Evolutionary conservation across 1,139 yeast species (phyloP), one percentile per base, ranked within the genome.

Genomic region (Magnusiomyces fungicola): DNA sequence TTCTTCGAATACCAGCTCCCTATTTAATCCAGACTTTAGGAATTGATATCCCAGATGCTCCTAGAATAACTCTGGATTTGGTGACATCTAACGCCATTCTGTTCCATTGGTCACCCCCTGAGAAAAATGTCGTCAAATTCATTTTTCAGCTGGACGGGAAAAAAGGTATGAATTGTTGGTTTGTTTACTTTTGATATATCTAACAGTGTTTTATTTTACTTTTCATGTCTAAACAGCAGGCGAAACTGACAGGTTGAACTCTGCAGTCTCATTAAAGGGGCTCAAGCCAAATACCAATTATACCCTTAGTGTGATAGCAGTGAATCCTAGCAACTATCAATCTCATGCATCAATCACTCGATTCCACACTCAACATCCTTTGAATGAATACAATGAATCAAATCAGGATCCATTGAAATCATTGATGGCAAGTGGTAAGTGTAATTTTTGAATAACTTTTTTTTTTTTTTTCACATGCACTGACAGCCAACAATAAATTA

Each of bases 31-130:
- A 71, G 54, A 66, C 71, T 14, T 64, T 81, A 45, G 76, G 78
- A 46, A 73, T 81, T 27, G 74, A 73, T 37, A 73, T 80, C 18
- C 86, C 87, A 1, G 73, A 74, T 32, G 70, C 80, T 4, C 81
- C 83, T 0, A 68, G 72, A 48, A 71, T 80, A 6, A 76, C 82
- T 3, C 71, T 81, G 10, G 83, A 79, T 56, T 71, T 72, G 52
- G 73, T 81, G 41, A 71, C 81, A 0, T 67, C 70, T 34, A 66
- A 69, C 16, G 65, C 75, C 3, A 72, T 81, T 22, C 70, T 74
- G 5, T 55, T 81, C 24, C 84, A 80, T 56, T 81, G 87, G 88
- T 77, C 76, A 43, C 53, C 62, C 37, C 65, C 73, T 42, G 64
- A 63, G 50, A 54, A 63, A 39, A 45, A 58, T 7, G 69, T 68